Percentiles rank a stretch among this genome's conserved stretches.
Conservation (phyloP, 495 filamentous ascomycete species). For the Platismatia glauca region DNA sequence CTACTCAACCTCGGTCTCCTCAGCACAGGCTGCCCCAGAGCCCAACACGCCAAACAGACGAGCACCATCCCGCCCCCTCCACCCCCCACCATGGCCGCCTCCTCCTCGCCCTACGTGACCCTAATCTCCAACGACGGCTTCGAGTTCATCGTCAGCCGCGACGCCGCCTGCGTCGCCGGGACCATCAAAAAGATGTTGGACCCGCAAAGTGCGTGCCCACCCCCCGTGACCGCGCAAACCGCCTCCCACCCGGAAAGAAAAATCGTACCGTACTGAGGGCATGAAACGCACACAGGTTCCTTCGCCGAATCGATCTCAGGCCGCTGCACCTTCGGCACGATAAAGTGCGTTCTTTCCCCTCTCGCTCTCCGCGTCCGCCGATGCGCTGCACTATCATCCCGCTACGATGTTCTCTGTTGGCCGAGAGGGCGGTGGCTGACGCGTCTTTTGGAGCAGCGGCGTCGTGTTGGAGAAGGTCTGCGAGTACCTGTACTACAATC, state of each 20-base stretch:
- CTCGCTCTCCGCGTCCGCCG: no score
- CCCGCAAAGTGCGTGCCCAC: slow-evolving; percentile 50
- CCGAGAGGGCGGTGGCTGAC: no score
- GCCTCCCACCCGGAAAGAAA: no score
- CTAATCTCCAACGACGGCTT: slow-evolving; percentile 80
- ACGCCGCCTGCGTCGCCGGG: slow-evolving; percentile 62
- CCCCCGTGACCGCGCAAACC: no score
- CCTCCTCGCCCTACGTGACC: slow-evolving; percentile 56
- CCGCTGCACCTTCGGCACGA: slow-evolving; percentile 58
- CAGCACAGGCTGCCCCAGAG: background rate
- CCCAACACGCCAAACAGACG: background rate
- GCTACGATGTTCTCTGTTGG: no score
- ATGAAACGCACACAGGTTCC: slow-evolving; percentile 43
- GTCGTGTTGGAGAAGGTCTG: slow-evolving; percentile 80
- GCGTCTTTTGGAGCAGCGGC: slow-evolving; percentile 59
- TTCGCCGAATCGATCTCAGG: slow-evolving; percentile 63
- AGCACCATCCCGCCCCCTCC: background rate
- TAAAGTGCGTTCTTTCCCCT: slow-evolving; percentile 48
- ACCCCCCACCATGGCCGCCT: slow-evolving; percentile 4
- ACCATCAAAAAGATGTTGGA: slow-evolving; percentile 82
- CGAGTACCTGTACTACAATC: slow-evolving; percentile 85
- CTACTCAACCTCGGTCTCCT: no score
- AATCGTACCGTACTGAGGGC: no score
- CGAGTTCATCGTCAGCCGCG: slow-evolving; percentile 77
- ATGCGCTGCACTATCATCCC: no score